phyloP scores from a whole-genome alignment of 805 yeast genomes.

The Candida coquimbonensis region DNA sequence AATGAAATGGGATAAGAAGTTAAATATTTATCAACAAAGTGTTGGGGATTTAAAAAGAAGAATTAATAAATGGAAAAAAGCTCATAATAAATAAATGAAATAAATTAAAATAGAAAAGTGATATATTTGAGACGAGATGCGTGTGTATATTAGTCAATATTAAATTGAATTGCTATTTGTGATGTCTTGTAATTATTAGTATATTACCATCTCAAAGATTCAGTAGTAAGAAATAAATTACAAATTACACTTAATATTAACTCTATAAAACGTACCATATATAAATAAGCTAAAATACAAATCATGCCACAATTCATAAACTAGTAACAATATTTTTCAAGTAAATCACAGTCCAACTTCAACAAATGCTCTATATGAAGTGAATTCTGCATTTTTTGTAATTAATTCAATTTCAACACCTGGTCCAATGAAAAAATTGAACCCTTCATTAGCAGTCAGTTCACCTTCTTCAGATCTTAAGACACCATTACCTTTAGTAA shows the following conservation, averaged over 20 bases:
- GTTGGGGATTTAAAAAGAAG: conserved; percentile 78
- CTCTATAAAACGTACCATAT: too few species aligned
- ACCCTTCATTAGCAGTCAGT: conserved; percentile 58
- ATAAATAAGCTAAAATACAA: too few species aligned
- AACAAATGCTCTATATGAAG: conserved; percentile 86
- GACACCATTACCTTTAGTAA: conserved; percentile 74
- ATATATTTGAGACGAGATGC: too few species aligned
- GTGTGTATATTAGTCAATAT: too few species aligned
- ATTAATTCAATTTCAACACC: conserved; percentile 54
- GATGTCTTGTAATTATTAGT: too few species aligned
- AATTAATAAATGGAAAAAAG: conserved; percentile 61
- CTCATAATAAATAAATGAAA: neutral
- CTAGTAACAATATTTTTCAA: too few species aligned
- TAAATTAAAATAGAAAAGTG: too few species aligned
- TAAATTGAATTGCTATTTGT: too few species aligned
- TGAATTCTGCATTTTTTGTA: conserved; percentile 48
- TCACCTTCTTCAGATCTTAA: conserved; percentile 36
- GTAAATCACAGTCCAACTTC: conserved; percentile 37
- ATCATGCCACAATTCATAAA: too few species aligned
- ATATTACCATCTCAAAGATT: too few species aligned
- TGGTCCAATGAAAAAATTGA: conserved; percentile 81
- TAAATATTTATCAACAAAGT: conserved; percentile 76
- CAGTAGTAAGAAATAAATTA: too few species aligned
- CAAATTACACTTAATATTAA: too few species aligned
- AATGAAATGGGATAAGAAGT: conserved; percentile 88